Conservation (phyloP, 2,329 filamentous ascomycete species). For the Fusarium sp. region DNA sequence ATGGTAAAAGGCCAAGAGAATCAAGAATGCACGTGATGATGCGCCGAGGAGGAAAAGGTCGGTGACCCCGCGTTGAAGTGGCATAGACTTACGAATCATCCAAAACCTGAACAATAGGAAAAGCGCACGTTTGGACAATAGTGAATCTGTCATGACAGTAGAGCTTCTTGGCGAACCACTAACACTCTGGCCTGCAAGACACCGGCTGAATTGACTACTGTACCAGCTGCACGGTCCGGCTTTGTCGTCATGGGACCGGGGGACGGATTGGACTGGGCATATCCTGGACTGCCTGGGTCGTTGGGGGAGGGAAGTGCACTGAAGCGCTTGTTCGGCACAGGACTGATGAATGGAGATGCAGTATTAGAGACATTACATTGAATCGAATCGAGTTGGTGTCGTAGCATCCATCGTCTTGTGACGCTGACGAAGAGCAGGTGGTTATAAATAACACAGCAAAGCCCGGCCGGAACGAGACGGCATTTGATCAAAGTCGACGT, state of each 20-base stretch:
- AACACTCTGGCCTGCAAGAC: constrained; percentile 37
- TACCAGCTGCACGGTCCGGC: constrained; percentile 32
- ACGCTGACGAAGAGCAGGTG: constrained; percentile 23
- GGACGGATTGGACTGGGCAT: constrained; percentile 3
- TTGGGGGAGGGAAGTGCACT: constrained; percentile 4
- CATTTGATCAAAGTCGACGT: neutral
- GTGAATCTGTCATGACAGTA: constrained; percentile 3
- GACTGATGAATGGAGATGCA: constrained; percentile 25
- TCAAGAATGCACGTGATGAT: constrained; percentile 14
- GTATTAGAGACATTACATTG: constrained; percentile 32
- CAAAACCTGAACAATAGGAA: constrained; percentile 36
- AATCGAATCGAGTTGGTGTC: neutral
- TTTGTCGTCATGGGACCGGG: constrained; percentile 41
- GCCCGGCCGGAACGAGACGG: constrained; percentile 8
- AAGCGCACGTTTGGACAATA: constrained; percentile 7
- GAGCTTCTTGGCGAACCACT: constrained; percentile 34
- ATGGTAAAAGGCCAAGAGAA: neutral
- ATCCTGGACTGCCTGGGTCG: constrained; percentile 4
- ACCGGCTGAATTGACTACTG: constrained; percentile 13
- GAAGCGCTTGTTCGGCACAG: constrained; percentile 23
- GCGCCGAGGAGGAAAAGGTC: constrained; percentile 7
- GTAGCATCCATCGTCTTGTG: constrained; percentile 18
- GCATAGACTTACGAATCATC: constrained; percentile 20
- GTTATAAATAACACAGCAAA: constrained; percentile 31
- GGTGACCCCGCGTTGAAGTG: constrained; percentile 5